Base-by-base conservation (phyloP, 768 basidiomycete species). In the Kondoa malvinella region DNA sequence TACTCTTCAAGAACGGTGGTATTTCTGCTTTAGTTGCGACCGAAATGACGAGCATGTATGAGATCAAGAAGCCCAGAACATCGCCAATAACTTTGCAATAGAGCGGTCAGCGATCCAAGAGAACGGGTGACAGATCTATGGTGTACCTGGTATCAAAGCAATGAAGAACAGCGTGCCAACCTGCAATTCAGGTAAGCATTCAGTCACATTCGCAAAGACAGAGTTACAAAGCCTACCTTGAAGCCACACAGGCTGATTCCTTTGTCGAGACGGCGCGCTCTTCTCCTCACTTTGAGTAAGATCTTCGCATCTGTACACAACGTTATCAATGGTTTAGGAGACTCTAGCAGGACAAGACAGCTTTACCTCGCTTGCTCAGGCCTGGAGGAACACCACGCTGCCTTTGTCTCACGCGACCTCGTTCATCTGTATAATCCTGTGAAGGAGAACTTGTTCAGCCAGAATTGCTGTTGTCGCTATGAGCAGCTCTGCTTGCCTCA, bases 161-260 rank as follows among this genome's bases (percentile, higher is more conserved):
- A 66, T 66, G 56, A 67, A 26, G 30, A 34, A 21, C 3, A 50
- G 40, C 8, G 40, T 50, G 60, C 50, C 66, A 26, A 60, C 12
- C 12, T 29, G 58, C 50, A 56, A 56, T 25, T 56, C 15, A 14
- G 25, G 50, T 14, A 14, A 14, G 25, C 15, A 14, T 25, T 14
- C 50, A 14, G 50, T 25, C 50, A 14, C 50, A 14, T 56, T 56
- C 14, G 50, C 50, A 25, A 56, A 25, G 25, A 14, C 50, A 14
- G n/a, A n/a, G 14, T 25, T 14, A 56, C 50, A 56, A 14, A 56
- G 0, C 91, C 91, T 68, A 92, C 90, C 17, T 83, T 83, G 59
- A 92, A 74, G 12, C 91, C 89, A 68, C 85, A 86, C 1, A 92
- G 31, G 61, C 76, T 80, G 80, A 94, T 88, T 2, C 87, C 85